Percentiles rank a stretch among this genome's conserved stretches.
These are phyloP conservation scores for Rhodamnia argentea DNA, from an alignment of 345 rosid genomes.

Conservation along the genomic window DNA sequence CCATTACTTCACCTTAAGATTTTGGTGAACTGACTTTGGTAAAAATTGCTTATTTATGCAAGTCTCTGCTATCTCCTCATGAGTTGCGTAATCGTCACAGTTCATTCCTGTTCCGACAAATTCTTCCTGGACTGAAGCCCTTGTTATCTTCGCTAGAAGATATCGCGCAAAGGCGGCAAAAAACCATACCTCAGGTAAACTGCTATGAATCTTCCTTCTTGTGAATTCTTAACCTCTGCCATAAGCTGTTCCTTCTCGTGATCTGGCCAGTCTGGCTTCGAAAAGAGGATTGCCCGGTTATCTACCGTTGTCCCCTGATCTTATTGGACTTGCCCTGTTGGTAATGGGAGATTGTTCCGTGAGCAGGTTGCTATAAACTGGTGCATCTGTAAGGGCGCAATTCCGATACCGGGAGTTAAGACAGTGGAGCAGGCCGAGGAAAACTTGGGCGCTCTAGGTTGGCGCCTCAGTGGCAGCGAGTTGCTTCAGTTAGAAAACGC, in stretches of 20 bases:
- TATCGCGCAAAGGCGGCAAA: conserved; percentile 46
- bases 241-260: neutral
- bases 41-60: neutral
- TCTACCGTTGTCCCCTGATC: neutral
- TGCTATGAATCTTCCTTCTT: neutral
- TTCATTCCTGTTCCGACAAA: conserved; percentile 62
- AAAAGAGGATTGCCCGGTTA: neutral
- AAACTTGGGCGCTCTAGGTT: conserved; percentile 79
- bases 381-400: conserved; percentile 83
- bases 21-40: neutral
- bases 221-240: neutral
- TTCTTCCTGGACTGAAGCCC: conserved; percentile 78
- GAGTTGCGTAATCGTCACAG: conserved; percentile 18
- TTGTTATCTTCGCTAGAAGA: conserved; percentile 36
- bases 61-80: neutral
- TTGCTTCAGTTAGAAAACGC: conserved; percentile 65
- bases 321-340: neutral
- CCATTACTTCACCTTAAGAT: neutral
- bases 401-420: conserved; percentile 89
- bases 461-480: conserved; percentile 60
- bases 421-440: conserved; percentile 62
- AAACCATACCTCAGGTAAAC: conserved; percentile 61
- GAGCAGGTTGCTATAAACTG: conserved; percentile 81
- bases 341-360: neutral
- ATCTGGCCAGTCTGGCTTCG: neutral